Evolutionary conservation across 2,329 filamentous ascomycete genomes (phyloP), one percentile per base, ranked within the genome.

Genomic region (Pseudopyrenochaeta lycopersici): DNA sequence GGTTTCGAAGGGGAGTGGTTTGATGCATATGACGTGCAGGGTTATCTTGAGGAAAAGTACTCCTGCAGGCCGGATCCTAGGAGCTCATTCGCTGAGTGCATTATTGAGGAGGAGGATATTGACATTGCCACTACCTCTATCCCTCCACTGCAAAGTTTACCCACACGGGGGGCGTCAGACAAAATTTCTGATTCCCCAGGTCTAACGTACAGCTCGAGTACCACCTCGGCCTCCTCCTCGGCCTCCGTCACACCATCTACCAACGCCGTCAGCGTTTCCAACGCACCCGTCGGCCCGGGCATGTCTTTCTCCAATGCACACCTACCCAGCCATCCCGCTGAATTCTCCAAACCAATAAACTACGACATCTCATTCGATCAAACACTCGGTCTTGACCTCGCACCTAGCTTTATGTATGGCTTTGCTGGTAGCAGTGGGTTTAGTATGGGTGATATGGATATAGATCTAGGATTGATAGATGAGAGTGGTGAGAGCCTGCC

Each of bases 1-100:
- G 89, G 86, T 0, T 90, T 88, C 56, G 84, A 89, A 54, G 90
- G 90, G 4, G 85, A 90, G 45, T 95, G 91, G 80, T 90, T 90
- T 62, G 90, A 95, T 67, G 78, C 87, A 0, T 84, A 90, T 54
- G 91, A 95, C 70, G 87, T 92, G 0, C 89, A 95, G 72, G 81
- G 84, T 11, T 95, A 92, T 68, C 77, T 96, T 2, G 82, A 82
- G 35, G 62, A 72, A 4, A 81, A 84, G 44, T 83, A 84, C 27
- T 87, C 87, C 4, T 84, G 92, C 27, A 71, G 79, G 40, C 86
- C 92, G 46, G 84, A 88, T 9, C 81, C 84, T 0, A 78, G 80
- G 9, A 80, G 83, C 9, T 87, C 89, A 15, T 87, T 84, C 49
- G 79, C 89, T 1, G 82, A 42, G 83, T 84, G 7, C 82, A 15